Base-by-base conservation (phyloP, 129 eudicot species). In the Logfia minima region DNA sequence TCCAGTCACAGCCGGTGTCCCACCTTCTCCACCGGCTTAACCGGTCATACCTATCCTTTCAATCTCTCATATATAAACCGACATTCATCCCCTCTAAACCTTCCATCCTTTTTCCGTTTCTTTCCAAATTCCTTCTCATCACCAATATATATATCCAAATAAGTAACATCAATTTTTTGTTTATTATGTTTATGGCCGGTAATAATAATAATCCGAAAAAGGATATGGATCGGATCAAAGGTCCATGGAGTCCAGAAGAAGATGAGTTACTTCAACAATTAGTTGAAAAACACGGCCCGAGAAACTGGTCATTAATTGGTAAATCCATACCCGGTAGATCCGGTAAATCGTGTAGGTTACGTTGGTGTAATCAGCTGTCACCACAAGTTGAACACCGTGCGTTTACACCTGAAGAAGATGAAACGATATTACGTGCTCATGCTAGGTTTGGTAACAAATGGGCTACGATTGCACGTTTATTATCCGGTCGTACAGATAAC, bases 221-320 rank as follows among this genome's bases (percentile, higher is more conserved):
- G 13, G 79, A 78, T 48, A 82, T 78, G 86, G 98, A 92, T 79
- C 94, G 98, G 84, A 90, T 92, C 80, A 92, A 90, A 83, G 96
- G 98, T 6, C 98, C 98, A 18, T 92, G 98, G 98, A 90, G 94
- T 68, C 98, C 96, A 17, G 98, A 92, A 74, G 98, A 92, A 52
- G 98, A 90, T 41, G 89, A 88, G 24, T 59, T 88, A 69, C 78
- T 90, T 6, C 86, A 83, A 37, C 87, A 84, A 17, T 89, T 92
- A 0, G 96, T 92, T 14, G 84, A 88, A 4, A 87, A 81, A 75
- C 96, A 92, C 65, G 98, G 98, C 10, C 89, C 98, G 0, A 79
- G 98, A 59, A 92, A 92, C 68, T 92, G 98, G 98, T 90, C 96
- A 2, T 48, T 92, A 0, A 90, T 92, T 13, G 90, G 98, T 61